Conservation (phyloP, 495 filamentous ascomycete genomes). For the Neurospora sublineolata region DNA sequence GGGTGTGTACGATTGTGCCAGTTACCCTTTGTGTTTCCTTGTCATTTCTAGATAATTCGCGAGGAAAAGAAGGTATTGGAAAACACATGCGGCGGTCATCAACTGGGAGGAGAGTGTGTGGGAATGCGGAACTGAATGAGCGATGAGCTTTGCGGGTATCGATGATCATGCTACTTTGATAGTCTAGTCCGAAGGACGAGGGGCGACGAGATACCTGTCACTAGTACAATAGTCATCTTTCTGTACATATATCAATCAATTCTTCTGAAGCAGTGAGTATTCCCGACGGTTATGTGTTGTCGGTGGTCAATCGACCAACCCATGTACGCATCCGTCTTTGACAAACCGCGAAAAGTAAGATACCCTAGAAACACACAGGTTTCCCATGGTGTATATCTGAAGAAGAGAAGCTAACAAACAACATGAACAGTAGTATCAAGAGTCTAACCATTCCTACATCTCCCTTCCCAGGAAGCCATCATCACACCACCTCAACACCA, state of each 20-base stretch:
- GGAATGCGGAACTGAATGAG: neutral
- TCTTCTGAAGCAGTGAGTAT: neutral
- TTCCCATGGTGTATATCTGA: neutral
- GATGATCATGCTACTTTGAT: neutral
- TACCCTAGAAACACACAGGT: too few relatives aligned
- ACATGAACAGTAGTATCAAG: neutral
- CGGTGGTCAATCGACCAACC: neutral
- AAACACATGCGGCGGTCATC: neutral
- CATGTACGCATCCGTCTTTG: neutral
- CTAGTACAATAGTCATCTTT: neutral
- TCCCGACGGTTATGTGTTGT: neutral
- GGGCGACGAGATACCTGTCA: neutral
- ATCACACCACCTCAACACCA: neutral
- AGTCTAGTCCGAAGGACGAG: neutral
- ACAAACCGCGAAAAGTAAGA: neutral
- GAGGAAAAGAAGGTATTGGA: neutral
- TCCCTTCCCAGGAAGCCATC: neutral
- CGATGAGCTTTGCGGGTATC: neutral
- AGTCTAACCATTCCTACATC: neutral
- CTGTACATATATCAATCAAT: neutral
- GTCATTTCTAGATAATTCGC: neutral
- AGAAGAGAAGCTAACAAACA: neutral
- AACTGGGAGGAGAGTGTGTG: neutral
- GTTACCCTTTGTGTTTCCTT: neutral
- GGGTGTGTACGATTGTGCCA: neutral